These are phyloP conservation scores for Colletotrichum graminicola DNA, from an alignment of 2,329 filamentous ascomycete species.

Conservation along the genomic window DNA sequence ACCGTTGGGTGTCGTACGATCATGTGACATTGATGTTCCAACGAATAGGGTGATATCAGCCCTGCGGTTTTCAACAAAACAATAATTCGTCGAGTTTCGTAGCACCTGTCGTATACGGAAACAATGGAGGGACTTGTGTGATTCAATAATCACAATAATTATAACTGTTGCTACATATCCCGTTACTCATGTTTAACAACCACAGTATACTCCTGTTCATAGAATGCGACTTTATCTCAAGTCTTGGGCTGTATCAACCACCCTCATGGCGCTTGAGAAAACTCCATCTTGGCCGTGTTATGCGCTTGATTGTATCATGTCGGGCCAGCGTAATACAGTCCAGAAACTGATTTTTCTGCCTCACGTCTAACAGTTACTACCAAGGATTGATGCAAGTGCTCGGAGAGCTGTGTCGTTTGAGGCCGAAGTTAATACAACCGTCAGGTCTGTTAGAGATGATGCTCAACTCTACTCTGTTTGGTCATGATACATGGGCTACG, in stretches of 20 bases:
- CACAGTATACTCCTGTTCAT: no score
- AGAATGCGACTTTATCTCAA: no score
- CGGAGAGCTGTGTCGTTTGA: no score
- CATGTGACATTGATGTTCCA: no score
- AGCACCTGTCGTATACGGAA: no score
- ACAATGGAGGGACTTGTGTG: no score
- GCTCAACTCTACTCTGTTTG: neutral
- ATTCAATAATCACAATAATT: no score
- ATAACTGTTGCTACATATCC: no score
- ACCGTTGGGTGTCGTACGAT: no score
- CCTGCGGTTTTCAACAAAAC: neutral
- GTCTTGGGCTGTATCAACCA: neutral
- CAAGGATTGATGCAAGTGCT: neutral
- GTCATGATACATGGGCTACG: neutral
- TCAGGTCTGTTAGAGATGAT: neutral
- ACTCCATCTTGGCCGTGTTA: neutral
- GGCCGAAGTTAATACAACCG: no score
- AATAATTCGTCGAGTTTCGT: neutral
- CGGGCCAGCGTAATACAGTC: neutral
- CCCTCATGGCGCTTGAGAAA: neutral
- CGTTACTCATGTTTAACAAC: no score
- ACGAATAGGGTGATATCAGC: no score
- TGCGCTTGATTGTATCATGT: neutral
- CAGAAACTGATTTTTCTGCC: neutral
- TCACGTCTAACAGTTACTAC: neutral